Base-by-base conservation (phyloP, 306 rosid species). In the Vachellia pachyceras region DNA sequence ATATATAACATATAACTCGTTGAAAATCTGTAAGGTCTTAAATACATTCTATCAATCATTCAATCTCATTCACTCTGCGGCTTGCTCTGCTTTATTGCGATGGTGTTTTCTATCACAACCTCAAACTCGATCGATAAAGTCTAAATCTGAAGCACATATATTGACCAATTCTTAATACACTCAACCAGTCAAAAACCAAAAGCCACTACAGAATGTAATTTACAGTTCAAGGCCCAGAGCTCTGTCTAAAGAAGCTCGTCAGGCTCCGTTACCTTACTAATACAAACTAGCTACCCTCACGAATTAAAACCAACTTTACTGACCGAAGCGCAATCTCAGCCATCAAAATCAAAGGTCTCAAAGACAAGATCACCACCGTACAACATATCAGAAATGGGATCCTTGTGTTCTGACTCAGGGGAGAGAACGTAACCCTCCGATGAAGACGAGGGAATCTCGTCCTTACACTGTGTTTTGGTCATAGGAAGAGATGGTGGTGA, bases 361-460 rank as follows among this genome's bases (percentile, higher is more conserved):
- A 77, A 25, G 41, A 36, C 75, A 13, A 60, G 73, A 73, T 76
- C 81, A 29, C 5, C 15, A 29, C 5, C 15, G 44, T 9, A 68
- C 35, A 68, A 39, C 15, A 46, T 7, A 74, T 49, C 66, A 46
- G 85, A 33, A n/a, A 84, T 52, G 2, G 46, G 75, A 67, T 47
- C 66, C 13, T 60, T 25, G 15, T 81, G 54, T 23, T 76, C 81
- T 0, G 82, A 83, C 10, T 77, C 86, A 10, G 85, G 58, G 2
- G 91, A 39, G 69, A 79, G 7, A 6, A 77, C 50, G 80, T 85
- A 87, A 76, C 81, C 75, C 52, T 81, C 76, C 42, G 87, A 77
- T 3, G 86, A 82, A 10, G 84, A 74, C 15, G 77, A 57, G 17
- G 86, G 65, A 41, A 70, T 9, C 60, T 84, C 87, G 7, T 75